Conservation (phyloP, 306 rosid genomes). For the Arachis stenosperma region DNA sequence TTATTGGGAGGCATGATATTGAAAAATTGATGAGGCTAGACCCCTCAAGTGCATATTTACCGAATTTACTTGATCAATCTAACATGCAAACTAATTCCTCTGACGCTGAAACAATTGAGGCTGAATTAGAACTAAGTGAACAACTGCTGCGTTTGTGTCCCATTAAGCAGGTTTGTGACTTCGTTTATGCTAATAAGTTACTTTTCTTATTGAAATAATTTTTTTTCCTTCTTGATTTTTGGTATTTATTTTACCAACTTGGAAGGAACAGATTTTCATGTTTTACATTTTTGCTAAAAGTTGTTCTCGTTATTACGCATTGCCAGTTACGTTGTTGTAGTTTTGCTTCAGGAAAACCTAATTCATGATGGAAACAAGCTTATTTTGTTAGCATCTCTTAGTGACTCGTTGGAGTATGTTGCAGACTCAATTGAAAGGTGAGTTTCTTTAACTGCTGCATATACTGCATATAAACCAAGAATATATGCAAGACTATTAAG, state of each 20-base stretch:
- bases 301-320: constrained; percentile 26
- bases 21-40: constrained; percentile 91
- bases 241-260: not conserved
- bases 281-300: constrained; percentile 27
- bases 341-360: constrained; percentile 77
- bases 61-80: constrained; percentile 57
- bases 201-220: constrained; percentile 23
- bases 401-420: constrained; percentile 96
- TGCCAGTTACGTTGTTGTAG: constrained; percentile 27
- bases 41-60: constrained; percentile 80
- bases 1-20: constrained; percentile 95
- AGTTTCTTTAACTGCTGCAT: constrained; percentile 45
- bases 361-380: constrained; percentile 96
- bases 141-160: constrained; percentile 77
- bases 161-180: constrained; percentile 81
- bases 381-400: constrained; percentile 94
- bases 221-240: constrained; percentile 1
- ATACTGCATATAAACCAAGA: constrained; percentile 25
- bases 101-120: constrained; percentile 79
- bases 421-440: constrained; percentile 96
- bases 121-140: constrained; percentile 75
- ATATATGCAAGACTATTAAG: constrained; percentile 15
- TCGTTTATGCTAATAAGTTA: constrained; percentile 22
- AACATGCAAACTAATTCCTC: constrained; percentile 55
- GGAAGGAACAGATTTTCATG: constrained; percentile 8